Evolutionary conservation across 2,329 filamentous ascomycete species (phyloP).

Genomic region (Arthrinium puccinioides): DNA sequence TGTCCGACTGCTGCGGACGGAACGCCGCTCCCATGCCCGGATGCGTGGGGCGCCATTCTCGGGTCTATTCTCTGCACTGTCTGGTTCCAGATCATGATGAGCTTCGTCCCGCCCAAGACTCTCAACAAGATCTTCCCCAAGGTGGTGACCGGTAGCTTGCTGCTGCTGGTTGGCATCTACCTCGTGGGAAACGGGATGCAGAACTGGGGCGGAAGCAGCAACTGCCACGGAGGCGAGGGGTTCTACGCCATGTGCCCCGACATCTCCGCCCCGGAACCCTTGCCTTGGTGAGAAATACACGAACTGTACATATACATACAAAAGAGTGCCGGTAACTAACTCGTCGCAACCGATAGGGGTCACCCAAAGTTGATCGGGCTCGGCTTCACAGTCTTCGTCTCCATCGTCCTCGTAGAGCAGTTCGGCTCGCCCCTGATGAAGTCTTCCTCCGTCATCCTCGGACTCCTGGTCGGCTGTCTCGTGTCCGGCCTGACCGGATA

Average conservation of each 20-base stretch:
- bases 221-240: constrained; percentile 39
- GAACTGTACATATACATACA: background rate
- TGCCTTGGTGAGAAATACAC: constrained; percentile 42
- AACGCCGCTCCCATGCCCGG: constrained; percentile 52
- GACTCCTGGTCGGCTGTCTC: constrained; percentile 59
- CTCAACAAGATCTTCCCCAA: constrained; percentile 60
- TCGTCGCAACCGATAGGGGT: constrained; percentile 22
- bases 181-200: constrained; percentile 56
- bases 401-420: constrained; percentile 61
- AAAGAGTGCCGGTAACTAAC: background rate
- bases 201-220: constrained; percentile 61
- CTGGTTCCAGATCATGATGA: constrained; percentile 54
- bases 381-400: constrained; percentile 60
- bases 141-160: constrained; percentile 60
- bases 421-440: constrained; percentile 67
- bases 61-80: constrained; percentile 43
- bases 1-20: constrained; percentile 51
- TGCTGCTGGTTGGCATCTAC: constrained; percentile 59
- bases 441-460: constrained; percentile 57
- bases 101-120: constrained; percentile 53
- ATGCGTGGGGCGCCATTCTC: constrained; percentile 59
- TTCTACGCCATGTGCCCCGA: constrained; percentile 49
- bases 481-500: constrained; percentile 60
- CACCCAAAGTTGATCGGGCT: constrained; percentile 59
- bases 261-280: constrained; percentile 49